These are phyloP conservation scores for Arthrinium phaeospermum DNA, from an alignment of 2,329 filamentous ascomycete species.

Conservation along the genomic window DNA sequence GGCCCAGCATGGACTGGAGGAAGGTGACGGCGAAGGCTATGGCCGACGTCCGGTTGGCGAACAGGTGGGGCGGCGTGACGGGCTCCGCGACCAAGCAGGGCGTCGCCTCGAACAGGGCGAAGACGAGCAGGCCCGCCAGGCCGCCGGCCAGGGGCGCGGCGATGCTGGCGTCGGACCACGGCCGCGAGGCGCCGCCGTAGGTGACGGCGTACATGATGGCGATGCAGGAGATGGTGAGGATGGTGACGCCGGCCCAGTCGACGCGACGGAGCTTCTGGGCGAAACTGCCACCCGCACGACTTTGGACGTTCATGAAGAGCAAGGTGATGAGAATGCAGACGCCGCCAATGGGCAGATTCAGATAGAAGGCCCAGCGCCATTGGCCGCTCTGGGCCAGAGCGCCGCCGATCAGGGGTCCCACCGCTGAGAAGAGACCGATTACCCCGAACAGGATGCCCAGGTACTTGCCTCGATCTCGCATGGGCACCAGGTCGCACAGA, in stretches of 20 bases:
- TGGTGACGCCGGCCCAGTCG: neutral
- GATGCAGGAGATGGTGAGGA: neutral
- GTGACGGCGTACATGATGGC: neutral
- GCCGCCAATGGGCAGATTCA: neutral
- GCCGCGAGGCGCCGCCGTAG: neutral
- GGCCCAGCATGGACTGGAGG: slow-evolving; percentile 41
- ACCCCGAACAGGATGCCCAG: slow-evolving; percentile 6
- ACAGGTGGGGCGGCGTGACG: neutral
- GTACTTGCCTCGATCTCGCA: slow-evolving; percentile 20
- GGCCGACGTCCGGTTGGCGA: neutral
- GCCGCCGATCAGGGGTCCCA: slow-evolving; percentile 21
- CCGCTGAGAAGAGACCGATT: neutral
- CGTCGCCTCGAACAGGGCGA: neutral
- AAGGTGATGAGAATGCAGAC: neutral
- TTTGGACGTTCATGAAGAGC: slow-evolving; percentile 34
- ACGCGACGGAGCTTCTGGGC: neutral
- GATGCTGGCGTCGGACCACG: neutral
- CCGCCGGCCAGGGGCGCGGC: neutral
- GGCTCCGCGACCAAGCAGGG: neutral
- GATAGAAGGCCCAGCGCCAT: slow-evolving; percentile 2
- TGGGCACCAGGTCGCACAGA: slow-evolving; percentile 19
- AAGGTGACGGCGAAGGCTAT: slow-evolving; percentile 41
- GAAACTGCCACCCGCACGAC: neutral
- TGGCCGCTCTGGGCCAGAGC: neutral
- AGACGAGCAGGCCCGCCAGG: neutral